phyloP scores from a whole-genome alignment of 305 asterid species.

The Solanum chacoense region DNA sequence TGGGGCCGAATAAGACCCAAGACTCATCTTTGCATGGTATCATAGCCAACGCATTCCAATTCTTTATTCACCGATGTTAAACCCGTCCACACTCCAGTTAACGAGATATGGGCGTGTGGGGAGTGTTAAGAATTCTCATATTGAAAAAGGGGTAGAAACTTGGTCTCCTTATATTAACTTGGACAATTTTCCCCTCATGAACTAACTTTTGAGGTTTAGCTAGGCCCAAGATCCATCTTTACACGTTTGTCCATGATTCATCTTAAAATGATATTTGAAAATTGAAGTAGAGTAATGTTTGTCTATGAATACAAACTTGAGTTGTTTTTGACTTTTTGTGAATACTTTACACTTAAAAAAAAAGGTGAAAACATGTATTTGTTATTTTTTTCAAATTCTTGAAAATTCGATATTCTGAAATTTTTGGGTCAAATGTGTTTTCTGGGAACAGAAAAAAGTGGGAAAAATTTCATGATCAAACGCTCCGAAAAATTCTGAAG shows the following conservation, averaged over 20 bases:
- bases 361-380: background rate
- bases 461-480: background rate
- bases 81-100: background rate
- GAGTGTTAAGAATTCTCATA: background rate
- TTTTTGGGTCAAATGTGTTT: background rate
- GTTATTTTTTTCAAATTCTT: background rate
- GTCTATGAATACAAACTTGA: background rate
- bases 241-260: background rate
- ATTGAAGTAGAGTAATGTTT: background rate
- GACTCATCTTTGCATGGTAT: background rate
- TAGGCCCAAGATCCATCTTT: background rate
- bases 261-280: background rate
- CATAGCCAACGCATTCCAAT: background rate
- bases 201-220: background rate
- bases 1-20: background rate
- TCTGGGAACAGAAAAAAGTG: background rate
- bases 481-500: background rate
- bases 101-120: background rate
- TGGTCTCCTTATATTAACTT: too few relatives aligned
- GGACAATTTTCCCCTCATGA: background rate
- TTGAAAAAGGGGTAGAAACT: background rate
- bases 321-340: background rate
- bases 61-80: background rate
- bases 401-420: background rate
- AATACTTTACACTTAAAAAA: too few relatives aligned